Percentiles rank a stretch among this genome's conserved stretches.
Conservation (phyloP, 768 basidiomycete species). For the Hygrocybe punicea region DNA sequence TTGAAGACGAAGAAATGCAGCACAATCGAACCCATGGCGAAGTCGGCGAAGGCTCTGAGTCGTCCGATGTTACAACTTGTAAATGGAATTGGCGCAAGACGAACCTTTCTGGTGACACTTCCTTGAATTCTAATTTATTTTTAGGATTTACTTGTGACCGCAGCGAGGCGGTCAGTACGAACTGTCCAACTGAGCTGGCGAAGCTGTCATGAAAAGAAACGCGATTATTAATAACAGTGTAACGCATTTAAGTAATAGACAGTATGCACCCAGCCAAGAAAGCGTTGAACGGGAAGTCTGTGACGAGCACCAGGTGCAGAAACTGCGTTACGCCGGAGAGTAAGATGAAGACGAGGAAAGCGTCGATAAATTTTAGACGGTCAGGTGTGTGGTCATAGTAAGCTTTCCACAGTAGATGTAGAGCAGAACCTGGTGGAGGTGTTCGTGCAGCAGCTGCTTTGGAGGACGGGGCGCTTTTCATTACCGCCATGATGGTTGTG, state of each 20-base stretch:
- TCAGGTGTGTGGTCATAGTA: slow-evolving; percentile 76
- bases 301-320: slow-evolving; percentile 84
- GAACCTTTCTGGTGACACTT: slow-evolving; percentile 90
- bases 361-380: slow-evolving; percentile 90
- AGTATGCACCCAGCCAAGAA: slow-evolving; percentile 86
- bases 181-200: slow-evolving; percentile 90
- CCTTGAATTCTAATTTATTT: slow-evolving; percentile 79
- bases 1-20: slow-evolving; percentile 99
- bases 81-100: slow-evolving; percentile 18
- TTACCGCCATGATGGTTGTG: neutral
- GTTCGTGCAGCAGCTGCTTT: slow-evolving; percentile 22
- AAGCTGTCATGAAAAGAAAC: slow-evolving; percentile 53
- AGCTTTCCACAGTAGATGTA: slow-evolving; percentile 65
- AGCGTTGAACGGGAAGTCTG: slow-evolving; percentile 95
- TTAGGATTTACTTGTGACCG: slow-evolving; percentile 89
- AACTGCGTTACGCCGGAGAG: slow-evolving; percentile 89
- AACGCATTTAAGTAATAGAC: neutral
- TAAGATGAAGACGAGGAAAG: slow-evolving; percentile 89
- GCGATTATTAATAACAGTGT: neutral
- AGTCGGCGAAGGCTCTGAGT: slow-evolving; percentile 92
- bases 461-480: slow-evolving; percentile 1
- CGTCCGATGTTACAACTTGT: slow-evolving; percentile 1
- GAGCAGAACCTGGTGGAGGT: slow-evolving; percentile 36
- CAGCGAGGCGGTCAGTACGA: slow-evolving; percentile 89
- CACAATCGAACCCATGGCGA: slow-evolving; percentile 89